Evolutionary conservation across 2,329 filamentous ascomycete species (phyloP).

Genomic region (Pyricularia sp.): DNA sequence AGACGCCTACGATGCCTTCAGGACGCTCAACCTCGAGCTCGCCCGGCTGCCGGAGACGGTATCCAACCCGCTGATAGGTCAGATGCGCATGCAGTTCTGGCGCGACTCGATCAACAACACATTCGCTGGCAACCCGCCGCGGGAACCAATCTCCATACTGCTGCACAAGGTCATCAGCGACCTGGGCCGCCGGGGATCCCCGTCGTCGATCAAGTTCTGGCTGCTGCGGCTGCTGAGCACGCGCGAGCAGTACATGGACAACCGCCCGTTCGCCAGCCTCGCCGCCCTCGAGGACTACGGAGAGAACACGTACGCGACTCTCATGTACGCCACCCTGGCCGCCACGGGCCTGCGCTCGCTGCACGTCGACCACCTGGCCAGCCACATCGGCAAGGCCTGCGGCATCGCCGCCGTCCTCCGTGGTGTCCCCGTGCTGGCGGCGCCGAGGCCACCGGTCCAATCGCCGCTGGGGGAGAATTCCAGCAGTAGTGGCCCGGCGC

Average conservation of each 20-base stretch:
- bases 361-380: constrained; percentile 84
- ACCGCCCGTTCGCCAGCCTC: constrained; percentile 69
- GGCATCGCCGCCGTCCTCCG: constrained; percentile 83
- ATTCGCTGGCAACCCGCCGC: constrained; percentile 69
- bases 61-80: constrained; percentile 76
- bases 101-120: constrained; percentile 72
- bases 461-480: constrained; percentile 27
- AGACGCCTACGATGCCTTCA: constrained; percentile 82
- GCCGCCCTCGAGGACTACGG: constrained; percentile 75
- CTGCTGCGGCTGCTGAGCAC: constrained; percentile 69
- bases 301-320: constrained; percentile 88
- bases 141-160: constrained; percentile 84
- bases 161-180: constrained; percentile 63
- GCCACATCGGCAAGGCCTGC: constrained; percentile 88
- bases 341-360: constrained; percentile 71
- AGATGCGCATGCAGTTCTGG: constrained; percentile 93
- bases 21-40: constrained; percentile 87
- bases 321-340: constrained; percentile 82
- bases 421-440: constrained; percentile 80
- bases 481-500: constrained; percentile 33
- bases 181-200: constrained; percentile 36
- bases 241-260: constrained; percentile 73
- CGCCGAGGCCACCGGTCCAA: constrained; percentile 48
- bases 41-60: constrained; percentile 84
- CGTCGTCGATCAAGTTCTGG: constrained; percentile 59